Percentiles rank a stretch among this genome's conserved stretches.
Evolutionary conservation across 805 yeast species (phyloP).

Genomic region (Lachancea thermotolerans): DNA sequence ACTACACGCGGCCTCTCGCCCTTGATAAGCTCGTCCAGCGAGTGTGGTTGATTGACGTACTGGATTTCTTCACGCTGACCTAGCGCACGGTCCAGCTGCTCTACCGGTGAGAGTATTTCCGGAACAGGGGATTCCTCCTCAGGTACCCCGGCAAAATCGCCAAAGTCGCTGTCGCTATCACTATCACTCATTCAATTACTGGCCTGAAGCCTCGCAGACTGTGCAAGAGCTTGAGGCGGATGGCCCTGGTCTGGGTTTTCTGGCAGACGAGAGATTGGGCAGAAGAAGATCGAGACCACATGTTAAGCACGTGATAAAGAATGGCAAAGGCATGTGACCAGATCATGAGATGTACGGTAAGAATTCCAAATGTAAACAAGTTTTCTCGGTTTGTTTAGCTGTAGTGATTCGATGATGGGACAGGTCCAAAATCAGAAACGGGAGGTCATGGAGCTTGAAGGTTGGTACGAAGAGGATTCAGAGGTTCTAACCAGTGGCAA

Average conservation of each 20-base stretch:
- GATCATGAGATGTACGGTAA: neutral
- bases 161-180: constrained; percentile 29
- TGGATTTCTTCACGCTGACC: constrained; percentile 1
- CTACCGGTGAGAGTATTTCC: neutral
- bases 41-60: neutral
- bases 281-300: no score
- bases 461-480: constrained; percentile 22
- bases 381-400: neutral
- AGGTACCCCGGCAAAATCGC: constrained; percentile 32
- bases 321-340: no score
- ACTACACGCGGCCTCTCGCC: constrained; percentile 28
- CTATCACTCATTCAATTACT: neutral
- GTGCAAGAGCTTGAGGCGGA: no score
- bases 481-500: constrained; percentile 14
- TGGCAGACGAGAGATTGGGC: no score
- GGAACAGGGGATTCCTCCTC: constrained; percentile 13
- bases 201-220: no score
- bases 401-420: neutral
- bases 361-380: neutral
- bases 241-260: no score
- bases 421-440: neutral
- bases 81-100: neutral
- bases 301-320: no score
- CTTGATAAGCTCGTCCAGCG: constrained; percentile 14
- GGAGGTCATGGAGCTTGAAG: constrained; percentile 18